Conservation (phyloP, 1,284 basidiomycete genomes). For the Tylopilus sp. region DNA sequence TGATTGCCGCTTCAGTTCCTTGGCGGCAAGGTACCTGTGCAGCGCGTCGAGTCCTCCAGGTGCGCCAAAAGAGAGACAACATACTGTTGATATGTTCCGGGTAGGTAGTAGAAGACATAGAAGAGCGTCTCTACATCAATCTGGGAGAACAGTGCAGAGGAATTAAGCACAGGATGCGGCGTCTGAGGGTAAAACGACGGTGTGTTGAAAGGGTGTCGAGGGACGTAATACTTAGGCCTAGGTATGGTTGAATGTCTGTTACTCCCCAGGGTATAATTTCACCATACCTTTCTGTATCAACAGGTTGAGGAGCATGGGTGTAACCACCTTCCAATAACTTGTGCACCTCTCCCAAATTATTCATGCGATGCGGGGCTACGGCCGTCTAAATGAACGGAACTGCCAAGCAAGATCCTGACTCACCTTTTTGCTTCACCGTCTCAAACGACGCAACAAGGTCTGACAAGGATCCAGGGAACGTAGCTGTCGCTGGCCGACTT, state of each 20-base stretch:
- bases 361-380: slow-evolving; percentile 77
- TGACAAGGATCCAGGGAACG: slow-evolving; percentile 80
- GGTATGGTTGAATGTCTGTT: slow-evolving; percentile 9
- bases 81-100: slow-evolving; percentile 95
- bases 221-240: slow-evolving; percentile 95
- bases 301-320: slow-evolving; percentile 84
- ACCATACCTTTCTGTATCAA: slow-evolving; percentile 90
- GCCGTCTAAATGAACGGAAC: slow-evolving; percentile 4
- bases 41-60: slow-evolving; percentile 6
- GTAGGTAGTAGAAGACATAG: slow-evolving; percentile 98
- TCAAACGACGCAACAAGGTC: slow-evolving; percentile 96
- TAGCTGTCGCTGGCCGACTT: slow-evolving; percentile 36
- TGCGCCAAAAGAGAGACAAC: slow-evolving; percentile 27
- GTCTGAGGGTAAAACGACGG: slow-evolving; percentile 95
- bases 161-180: slow-evolving; percentile 78
- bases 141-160: slow-evolving; percentile 85
- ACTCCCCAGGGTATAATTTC: background rate
- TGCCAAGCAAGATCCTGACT: slow-evolving; percentile 22
- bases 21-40: slow-evolving; percentile 87
- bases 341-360: slow-evolving; percentile 85
- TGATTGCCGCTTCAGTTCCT: slow-evolving; percentile 95
- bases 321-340: slow-evolving; percentile 91
- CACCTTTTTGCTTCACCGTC: slow-evolving; percentile 92
- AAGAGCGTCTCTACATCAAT: slow-evolving; percentile 97
- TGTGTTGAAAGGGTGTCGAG: slow-evolving; percentile 88